A percentile compares a stretch with the other conserved stretches of the same genome.
phyloP scores from a whole-genome alignment of 1,139 yeast genomes.

The Blastobotrys proliferans region DNA sequence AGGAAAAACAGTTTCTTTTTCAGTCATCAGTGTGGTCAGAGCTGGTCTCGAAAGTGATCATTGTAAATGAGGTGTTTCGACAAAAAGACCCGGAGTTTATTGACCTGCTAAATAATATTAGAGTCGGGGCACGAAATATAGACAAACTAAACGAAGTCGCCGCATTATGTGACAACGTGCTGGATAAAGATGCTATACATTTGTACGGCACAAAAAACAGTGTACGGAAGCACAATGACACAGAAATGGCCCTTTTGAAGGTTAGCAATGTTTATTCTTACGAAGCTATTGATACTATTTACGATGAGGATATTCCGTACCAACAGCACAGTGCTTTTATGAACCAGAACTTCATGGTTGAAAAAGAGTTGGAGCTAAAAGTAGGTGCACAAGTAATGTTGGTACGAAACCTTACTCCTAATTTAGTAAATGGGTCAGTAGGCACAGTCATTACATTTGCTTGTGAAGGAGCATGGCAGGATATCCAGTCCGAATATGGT shows the following conservation, averaged over 20 bases:
- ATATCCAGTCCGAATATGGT: neutral
- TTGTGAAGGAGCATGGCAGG: slow-evolving; percentile 49
- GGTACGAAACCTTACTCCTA: slow-evolving; percentile 41
- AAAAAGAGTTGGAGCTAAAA: slow-evolving; percentile 43
- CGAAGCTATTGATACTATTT: slow-evolving; percentile 52
- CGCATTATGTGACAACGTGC: slow-evolving; percentile 54
- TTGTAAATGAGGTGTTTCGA: slow-evolving; percentile 76
- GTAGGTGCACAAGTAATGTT: slow-evolving; percentile 63
- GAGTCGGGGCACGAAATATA: slow-evolving; percentile 56
- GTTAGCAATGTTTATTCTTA: slow-evolving; percentile 34
- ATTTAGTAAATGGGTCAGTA: slow-evolving; percentile 48
- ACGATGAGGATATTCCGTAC: slow-evolving; percentile 34
- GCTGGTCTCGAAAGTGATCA: slow-evolving; percentile 45
- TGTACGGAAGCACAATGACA: too few species aligned
- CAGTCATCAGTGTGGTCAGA: slow-evolving; percentile 85
- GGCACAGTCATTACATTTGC: slow-evolving; percentile 48
- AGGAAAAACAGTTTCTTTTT: slow-evolving; percentile 37
- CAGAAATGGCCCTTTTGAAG: too few species aligned
- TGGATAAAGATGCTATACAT: slow-evolving; percentile 79
- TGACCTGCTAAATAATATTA: slow-evolving; percentile 67
- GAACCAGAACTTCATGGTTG: slow-evolving; percentile 43
- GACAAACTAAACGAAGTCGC: slow-evolving; percentile 17
- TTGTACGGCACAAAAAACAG: slow-evolving; percentile 70
- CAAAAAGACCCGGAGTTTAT: slow-evolving; percentile 79
- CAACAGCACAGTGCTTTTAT: slow-evolving; percentile 36